Evolutionary conservation across 2,329 filamentous ascomycete genomes (phyloP), one percentile per base, ranked within the genome.

Genomic region (Plenodomus tracheiphilus): DNA sequence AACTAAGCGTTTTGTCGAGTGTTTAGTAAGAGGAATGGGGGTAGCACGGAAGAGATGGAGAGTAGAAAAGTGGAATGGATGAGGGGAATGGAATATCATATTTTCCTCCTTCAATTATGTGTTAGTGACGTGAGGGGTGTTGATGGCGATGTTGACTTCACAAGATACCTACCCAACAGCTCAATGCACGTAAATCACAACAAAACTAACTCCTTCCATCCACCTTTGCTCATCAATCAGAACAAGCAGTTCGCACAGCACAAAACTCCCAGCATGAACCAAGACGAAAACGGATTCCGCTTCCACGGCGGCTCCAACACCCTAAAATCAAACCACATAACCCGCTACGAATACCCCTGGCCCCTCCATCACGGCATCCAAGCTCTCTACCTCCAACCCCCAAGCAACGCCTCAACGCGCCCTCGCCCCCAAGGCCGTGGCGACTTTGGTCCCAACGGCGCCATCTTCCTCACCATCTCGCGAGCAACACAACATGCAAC

Each of bases 261-360:
- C n/a, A n/a, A 39, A 16, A 25, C 16, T n/a, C 19, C 16, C 20
- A 35, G 7, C n/a, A 19, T 28, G 15, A 20, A 21, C 22, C 30
- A 38, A 16, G 17, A 39, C 22, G 2, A n/a, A n/a, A n/a, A 19
- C 18, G 41, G 54, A 13, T 45, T 47, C 47, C n/a, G 20, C 49
- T 62, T 62, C 46, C 44, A 41, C 20, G 54, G 58, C 45, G 43
- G 44, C 28, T 50, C 41, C 41, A 43, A 15, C 21, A 43, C 56
- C 39, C 43, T 59, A 1, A 28, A 46, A 30, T 49, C 56, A 7
- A 47, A 58, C 43, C 58, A 62, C 37, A 53, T 56, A 32, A 59
- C 50, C 2, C 48, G 49, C 39, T 62, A 58, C 47, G 39, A 50
- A 17, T 56, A 56, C 44, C 54, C 52, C 11, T 54, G 30, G 10